Conservation (phyloP, 495 filamentous ascomycete species). For the Jackrogersella minutella region DNA sequence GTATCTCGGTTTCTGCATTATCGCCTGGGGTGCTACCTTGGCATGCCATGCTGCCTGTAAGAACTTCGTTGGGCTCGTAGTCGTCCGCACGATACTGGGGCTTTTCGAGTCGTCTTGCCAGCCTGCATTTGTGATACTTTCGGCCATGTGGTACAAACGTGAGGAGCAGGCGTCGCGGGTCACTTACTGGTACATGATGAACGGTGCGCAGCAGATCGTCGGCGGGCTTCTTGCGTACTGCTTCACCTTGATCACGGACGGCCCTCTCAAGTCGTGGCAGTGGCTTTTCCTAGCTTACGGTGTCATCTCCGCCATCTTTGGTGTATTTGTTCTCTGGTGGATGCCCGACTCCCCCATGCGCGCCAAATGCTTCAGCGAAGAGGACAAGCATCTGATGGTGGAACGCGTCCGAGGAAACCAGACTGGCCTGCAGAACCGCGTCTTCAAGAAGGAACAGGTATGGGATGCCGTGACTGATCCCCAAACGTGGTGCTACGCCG, state of each 20-base stretch:
- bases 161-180: constrained; percentile 71
- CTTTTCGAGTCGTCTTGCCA: constrained; percentile 74
- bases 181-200: constrained; percentile 78
- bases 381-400: constrained; percentile 66
- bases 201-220: constrained; percentile 65
- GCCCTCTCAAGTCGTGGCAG: constrained; percentile 60
- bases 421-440: constrained; percentile 72
- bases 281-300: constrained; percentile 63
- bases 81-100: constrained; percentile 68
- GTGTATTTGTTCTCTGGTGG: constrained; percentile 64
- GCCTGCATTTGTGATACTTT: constrained; percentile 67
- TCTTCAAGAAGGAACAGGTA: constrained; percentile 56
- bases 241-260: constrained; percentile 58
- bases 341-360: constrained; percentile 71
- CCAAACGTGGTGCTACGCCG: constrained; percentile 57
- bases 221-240: constrained; percentile 65
- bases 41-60: constrained; percentile 66
- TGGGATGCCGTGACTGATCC: constrained; percentile 59
- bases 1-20: constrained; percentile 68
- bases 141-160: constrained; percentile 76
- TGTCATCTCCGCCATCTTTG: constrained; percentile 63
- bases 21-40: constrained; percentile 65
- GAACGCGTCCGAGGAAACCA: constrained; percentile 67
- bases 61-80: constrained; percentile 63
- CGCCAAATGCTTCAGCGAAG: constrained; percentile 63